Evolutionary conservation across 164 flowering plant species (phyloP).

Genomic region (Malania oleifera): DNA sequence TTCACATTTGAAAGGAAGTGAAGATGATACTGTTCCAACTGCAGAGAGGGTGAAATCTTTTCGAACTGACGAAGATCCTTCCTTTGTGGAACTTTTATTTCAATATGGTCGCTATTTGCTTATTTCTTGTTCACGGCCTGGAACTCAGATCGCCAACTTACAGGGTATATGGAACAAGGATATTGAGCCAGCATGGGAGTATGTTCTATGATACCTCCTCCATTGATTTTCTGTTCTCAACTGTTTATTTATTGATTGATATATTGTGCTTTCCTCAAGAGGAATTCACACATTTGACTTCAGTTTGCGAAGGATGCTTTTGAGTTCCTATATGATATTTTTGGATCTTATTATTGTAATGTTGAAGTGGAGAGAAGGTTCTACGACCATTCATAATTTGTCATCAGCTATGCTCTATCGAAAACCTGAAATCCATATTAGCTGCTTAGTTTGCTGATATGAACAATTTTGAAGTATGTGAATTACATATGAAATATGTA

Average conservation of each 20-base stretch:
- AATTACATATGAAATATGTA: too few species aligned
- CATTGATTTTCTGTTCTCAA: not conserved
- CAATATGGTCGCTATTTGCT: conserved; percentile 93
- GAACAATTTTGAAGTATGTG: too few species aligned
- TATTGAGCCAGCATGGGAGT: conserved; percentile 92
- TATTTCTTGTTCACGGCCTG: conserved; percentile 87
- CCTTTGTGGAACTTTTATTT: conserved; percentile 81
- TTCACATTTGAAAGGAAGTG: conserved; percentile 9
- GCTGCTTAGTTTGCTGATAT: too few species aligned
- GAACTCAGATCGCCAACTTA: conserved; percentile 81
- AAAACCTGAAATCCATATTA: too few species aligned
- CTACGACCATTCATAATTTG: too few species aligned
- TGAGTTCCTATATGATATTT: too few species aligned
- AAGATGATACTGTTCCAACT: conserved; percentile 33
- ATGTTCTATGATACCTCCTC: conserved; percentile 22
- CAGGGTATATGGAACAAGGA: conserved; percentile 96
- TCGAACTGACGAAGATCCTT: conserved; percentile 83
- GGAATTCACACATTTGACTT: too few species aligned
- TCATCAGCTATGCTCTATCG: too few species aligned
- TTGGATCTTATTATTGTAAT: too few species aligned
- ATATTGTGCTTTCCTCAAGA: not conserved
- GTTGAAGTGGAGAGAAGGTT: too few species aligned
- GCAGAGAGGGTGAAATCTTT: conserved; percentile 80
- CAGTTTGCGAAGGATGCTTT: too few species aligned
- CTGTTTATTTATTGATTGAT: not conserved